A percentile compares a stretch with the other conserved stretches of the same genome.
phyloP scores from a whole-genome alignment of 495 filamentous ascomycete genomes.

The Trichoderma orchidacearum region DNA sequence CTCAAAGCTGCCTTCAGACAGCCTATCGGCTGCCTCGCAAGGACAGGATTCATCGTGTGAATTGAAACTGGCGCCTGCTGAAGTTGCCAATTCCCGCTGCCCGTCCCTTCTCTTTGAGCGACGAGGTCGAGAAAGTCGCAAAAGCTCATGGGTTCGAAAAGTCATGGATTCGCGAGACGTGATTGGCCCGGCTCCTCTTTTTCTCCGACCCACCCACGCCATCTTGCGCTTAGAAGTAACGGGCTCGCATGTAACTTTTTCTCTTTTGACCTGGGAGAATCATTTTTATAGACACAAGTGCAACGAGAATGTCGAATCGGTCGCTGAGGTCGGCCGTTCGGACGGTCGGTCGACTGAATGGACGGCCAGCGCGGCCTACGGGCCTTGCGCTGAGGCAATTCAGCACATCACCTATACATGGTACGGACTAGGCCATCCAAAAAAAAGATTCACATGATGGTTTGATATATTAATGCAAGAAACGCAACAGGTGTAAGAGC shows the following conservation, averaged over 20 bases:
- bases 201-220: background rate
- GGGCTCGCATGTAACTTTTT: background rate
- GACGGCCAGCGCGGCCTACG: background rate
- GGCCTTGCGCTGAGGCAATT: background rate
- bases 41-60: constrained; percentile 47
- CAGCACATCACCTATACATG: background rate
- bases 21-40: constrained; percentile 50
- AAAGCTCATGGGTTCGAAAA: background rate
- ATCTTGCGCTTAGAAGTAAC: background rate
- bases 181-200: constrained; percentile 11
- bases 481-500: background rate
- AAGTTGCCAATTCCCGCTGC: too few relatives aligned
- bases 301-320: background rate
- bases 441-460: background rate
- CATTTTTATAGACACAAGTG: background rate
- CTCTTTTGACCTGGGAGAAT: background rate
- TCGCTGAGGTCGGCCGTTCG: background rate
- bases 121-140: background rate
- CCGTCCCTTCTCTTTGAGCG: too few relatives aligned
- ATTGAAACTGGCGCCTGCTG: too few relatives aligned
- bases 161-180: background rate
- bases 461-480: background rate
- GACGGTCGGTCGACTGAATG: background rate
- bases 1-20: constrained; percentile 48
- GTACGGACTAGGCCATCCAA: background rate